Evolutionary conservation across 768 basidiomycete genomes (phyloP).

Genomic region (Kwoniella europaea): DNA sequence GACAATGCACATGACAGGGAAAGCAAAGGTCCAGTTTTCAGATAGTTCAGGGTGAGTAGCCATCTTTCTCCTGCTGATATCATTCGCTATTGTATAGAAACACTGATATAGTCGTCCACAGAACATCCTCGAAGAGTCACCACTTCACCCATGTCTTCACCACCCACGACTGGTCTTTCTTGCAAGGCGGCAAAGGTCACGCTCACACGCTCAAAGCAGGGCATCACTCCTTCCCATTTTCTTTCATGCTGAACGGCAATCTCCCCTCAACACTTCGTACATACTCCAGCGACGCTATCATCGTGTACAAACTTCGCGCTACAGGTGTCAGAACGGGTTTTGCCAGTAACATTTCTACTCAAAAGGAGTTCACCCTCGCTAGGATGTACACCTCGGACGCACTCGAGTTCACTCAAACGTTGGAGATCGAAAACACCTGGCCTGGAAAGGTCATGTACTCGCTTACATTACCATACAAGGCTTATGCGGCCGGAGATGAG

Average conservation of each 20-base stretch:
- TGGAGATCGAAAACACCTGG: constrained; percentile 93
- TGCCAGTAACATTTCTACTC: constrained; percentile 69
- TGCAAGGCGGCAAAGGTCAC: constrained; percentile 78
- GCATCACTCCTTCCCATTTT: constrained; percentile 89
- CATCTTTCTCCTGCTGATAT: constrained; percentile 2
- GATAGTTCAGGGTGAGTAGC: constrained; percentile 51
- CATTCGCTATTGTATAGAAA: no score
- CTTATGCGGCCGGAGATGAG: constrained; percentile 88
- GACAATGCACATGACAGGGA: constrained; percentile 81
- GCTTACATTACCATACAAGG: constrained; percentile 86
- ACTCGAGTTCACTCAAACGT: constrained; percentile 91
- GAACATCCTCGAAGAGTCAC: constrained; percentile 50
- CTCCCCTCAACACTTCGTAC: constrained; percentile 78
- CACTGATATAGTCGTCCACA: neutral
- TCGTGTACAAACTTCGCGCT: constrained; percentile 89
- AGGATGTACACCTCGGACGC: constrained; percentile 79
- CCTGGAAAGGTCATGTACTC: constrained; percentile 96
- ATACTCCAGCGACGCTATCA: constrained; percentile 63
- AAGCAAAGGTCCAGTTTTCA: constrained; percentile 70
- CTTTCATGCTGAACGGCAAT: constrained; percentile 79
- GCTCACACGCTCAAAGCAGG: constrained; percentile 94
- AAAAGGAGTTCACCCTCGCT: constrained; percentile 69
- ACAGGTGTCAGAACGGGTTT: constrained; percentile 78
- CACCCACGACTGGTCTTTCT: constrained; percentile 89
- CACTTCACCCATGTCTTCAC: constrained; percentile 65